phyloP scores from a whole-genome alignment of 352 stramenopile genomes.

The Globisporangium sylvaticum region DNA sequence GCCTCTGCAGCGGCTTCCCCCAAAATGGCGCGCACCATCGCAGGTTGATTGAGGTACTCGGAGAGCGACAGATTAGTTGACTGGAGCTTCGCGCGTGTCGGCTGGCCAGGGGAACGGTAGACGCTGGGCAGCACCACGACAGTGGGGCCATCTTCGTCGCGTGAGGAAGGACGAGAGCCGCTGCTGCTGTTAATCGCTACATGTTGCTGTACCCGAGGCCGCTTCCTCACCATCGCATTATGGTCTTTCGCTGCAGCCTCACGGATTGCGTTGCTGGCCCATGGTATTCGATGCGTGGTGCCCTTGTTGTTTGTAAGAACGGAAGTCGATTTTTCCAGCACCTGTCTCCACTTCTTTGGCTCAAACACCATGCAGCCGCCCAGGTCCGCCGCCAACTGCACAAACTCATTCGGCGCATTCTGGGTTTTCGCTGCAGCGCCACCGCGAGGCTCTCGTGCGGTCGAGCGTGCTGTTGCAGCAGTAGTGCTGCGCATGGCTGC shows the following conservation, averaged over 20 bases:
- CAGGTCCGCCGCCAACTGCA: conserved; percentile 45
- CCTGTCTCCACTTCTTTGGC: conserved; percentile 46
- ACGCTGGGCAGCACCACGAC: neutral
- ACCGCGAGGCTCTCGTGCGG: neutral
- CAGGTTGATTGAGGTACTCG: conserved; percentile 45
- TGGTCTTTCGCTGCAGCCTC: neutral
- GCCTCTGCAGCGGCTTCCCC: conserved; percentile 10
- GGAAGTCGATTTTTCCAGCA: conserved; percentile 36
- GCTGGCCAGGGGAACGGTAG: neutral
- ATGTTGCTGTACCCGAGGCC: neutral
- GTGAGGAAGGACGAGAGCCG: conserved; percentile 15
- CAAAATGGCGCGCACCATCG: conserved; percentile 30
- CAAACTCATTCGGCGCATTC: conserved; percentile 28
- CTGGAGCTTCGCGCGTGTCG: neutral
- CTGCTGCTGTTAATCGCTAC: neutral
- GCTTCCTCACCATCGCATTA: neutral
- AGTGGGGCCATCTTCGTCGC: conserved; percentile 27
- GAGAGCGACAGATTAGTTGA: conserved; percentile 20
- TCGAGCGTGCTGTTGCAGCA: neutral
- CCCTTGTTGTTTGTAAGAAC: conserved; percentile 16
- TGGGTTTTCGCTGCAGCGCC: neutral
- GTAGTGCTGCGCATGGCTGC: neutral
- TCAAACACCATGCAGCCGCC: conserved; percentile 50
- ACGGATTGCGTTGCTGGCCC: neutral
- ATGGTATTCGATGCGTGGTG: neutral